Conservation (phyloP, 306 rosid genomes). For the Morella rubra region DNA sequence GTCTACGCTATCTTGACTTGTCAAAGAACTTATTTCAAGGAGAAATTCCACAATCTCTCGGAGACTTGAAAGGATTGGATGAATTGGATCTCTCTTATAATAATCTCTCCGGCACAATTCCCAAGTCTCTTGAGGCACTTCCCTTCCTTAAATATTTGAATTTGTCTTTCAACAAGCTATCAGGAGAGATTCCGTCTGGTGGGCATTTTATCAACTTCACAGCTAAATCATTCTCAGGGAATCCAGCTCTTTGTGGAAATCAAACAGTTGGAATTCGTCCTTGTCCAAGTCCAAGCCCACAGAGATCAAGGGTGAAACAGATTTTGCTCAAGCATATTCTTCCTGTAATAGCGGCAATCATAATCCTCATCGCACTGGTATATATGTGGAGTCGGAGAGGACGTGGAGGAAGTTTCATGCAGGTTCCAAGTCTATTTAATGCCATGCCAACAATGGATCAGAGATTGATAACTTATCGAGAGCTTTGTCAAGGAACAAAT, state of each 20-base stretch:
- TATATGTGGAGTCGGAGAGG: neutral
- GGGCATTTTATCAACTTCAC: slow-evolving; percentile 10
- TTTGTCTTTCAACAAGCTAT: neutral
- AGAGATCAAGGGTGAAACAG: neutral
- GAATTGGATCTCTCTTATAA: neutral
- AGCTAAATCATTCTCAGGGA: neutral
- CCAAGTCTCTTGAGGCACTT: slow-evolving; percentile 7
- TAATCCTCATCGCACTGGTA: neutral
- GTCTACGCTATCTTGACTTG: neutral
- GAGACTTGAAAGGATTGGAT: neutral
- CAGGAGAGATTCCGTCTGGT: neutral
- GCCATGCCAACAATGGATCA: neutral
- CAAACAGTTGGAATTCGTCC: neutral
- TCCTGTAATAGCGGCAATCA: neutral
- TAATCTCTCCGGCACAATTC: neutral
- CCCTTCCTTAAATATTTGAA: neutral
- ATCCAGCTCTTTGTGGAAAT: slow-evolving; percentile 4
- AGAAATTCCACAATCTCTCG: neutral
- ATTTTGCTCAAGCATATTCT: neutral
- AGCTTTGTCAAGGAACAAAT: neutral
- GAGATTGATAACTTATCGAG: neutral
- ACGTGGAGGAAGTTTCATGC: too few species aligned
- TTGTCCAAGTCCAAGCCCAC: neutral
- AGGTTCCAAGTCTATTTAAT: neutral
- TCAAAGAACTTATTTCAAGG: neutral